Conservation (phyloP, 2,329 filamentous ascomycete species). For the Hypoxylon sp. region DNA sequence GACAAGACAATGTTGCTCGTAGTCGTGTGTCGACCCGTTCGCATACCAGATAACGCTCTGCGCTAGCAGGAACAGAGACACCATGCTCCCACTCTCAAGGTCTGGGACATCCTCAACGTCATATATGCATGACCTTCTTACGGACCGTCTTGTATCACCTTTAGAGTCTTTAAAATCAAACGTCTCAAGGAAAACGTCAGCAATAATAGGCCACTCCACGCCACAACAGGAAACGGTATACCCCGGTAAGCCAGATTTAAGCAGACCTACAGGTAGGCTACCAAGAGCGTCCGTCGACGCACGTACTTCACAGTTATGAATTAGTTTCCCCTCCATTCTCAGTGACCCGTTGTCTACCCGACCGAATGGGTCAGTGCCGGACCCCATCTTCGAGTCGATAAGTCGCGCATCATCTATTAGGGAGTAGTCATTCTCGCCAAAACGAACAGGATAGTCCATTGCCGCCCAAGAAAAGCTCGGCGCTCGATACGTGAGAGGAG, state of each 20-base stretch:
- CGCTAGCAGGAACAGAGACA: background rate
- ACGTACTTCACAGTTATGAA: background rate
- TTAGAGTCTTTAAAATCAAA: background rate
- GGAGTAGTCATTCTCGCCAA: background rate
- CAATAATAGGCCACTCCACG: background rate
- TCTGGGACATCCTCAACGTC: background rate
- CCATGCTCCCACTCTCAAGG: background rate
- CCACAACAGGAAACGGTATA: background rate
- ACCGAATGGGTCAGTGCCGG: background rate
- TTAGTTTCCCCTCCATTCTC: background rate
- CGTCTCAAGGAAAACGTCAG: background rate
- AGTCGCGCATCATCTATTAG: background rate
- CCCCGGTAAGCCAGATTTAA: too few relatives aligned
- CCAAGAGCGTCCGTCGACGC: background rate
- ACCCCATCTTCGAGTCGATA: background rate
- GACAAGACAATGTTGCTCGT: background rate
- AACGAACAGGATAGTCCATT: background rate
- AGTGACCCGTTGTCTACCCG: background rate
- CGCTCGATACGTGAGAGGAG: background rate
- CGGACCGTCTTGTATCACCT: background rate
- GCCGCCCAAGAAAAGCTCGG: slow-evolving; percentile 8
- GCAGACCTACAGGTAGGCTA: background rate
- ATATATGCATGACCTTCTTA: background rate
- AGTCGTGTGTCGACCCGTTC: too few relatives aligned
- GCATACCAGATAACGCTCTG: background rate